A percentile compares a stretch with the other conserved stretches of the same genome.
phyloP scores from a whole-genome alignment of 495 filamentous ascomycete genomes.

The Hypoxylon crocopeplum region DNA sequence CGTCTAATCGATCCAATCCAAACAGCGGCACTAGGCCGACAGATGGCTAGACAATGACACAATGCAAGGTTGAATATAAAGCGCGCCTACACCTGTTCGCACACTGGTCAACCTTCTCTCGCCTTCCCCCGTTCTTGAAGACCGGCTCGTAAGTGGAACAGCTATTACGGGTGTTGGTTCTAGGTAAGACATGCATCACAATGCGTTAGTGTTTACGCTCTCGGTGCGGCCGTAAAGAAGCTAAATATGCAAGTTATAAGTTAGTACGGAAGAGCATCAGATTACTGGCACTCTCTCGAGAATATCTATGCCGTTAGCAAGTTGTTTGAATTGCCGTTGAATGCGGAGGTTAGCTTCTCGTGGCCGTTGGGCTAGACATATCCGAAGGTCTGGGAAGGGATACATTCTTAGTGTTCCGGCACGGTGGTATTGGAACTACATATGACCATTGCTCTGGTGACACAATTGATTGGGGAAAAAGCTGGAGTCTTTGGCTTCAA shows the following conservation, averaged over 20 bases:
- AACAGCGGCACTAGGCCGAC: background rate
- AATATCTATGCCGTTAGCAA: too few relatives aligned
- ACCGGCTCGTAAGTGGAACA: background rate
- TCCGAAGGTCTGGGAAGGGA: slow-evolving; percentile 26
- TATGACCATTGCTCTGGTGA: slow-evolving; percentile 25
- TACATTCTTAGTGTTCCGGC: slow-evolving; percentile 31
- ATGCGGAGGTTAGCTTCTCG: background rate
- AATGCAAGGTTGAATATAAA: slow-evolving; percentile 25
- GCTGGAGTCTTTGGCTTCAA: slow-evolving; percentile 18
- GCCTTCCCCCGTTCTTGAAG: background rate
- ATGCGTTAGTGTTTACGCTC: too few relatives aligned
- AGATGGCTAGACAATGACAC: slow-evolving; percentile 11
- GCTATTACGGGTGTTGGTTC: too few relatives aligned
- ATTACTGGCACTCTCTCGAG: background rate
- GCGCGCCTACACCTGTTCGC: slow-evolving; percentile 14
- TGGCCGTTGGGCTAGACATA: slow-evolving; percentile 14
- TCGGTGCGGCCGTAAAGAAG: background rate
- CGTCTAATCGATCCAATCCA: slow-evolving; percentile 20
- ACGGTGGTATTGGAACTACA: slow-evolving; percentile 26
- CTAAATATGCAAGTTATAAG: background rate
- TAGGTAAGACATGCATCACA: too few relatives aligned
- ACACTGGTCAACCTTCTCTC: slow-evolving; percentile 11
- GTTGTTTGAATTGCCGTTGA: background rate
- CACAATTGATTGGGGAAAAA: slow-evolving; percentile 27
- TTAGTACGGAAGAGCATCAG: background rate